A percentile compares a stretch with the other conserved stretches of the same genome.
Evolutionary conservation across 305 asterid species (phyloP).

Genomic region (Fraxinus angustifolia): DNA sequence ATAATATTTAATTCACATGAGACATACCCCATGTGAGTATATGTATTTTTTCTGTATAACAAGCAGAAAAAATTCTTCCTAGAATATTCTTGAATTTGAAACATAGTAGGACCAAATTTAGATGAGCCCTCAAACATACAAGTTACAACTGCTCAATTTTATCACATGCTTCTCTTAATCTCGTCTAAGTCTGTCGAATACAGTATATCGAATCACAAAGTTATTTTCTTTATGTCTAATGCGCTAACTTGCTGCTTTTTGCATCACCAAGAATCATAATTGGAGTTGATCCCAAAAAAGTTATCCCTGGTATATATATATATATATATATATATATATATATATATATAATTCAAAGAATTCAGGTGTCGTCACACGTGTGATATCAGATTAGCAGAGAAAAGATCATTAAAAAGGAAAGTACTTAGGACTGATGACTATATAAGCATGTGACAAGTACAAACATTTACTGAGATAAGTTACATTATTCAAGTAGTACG

Average conservation of each 20-base stretch:
- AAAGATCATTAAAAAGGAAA: neutral
- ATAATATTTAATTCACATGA: no score
- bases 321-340: no score
- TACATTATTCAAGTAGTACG: conserved; percentile 2
- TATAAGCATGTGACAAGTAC: neutral
- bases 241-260: neutral
- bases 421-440: neutral
- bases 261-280: neutral
- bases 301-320: neutral
- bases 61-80: no score
- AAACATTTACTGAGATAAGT: neutral
- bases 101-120: neutral
- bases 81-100: neutral
- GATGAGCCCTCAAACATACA: neutral
- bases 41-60: no score
- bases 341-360: neutral
- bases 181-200: neutral
- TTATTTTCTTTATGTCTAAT: neutral
- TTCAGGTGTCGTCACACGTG: neutral
- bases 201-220: neutral
- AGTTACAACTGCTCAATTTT: neutral
- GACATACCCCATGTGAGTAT: no score
- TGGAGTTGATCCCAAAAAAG: neutral
- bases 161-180: neutral
- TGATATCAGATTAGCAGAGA: neutral